phyloP scores from a whole-genome alignment of 208 protist species.

The Entamoeba histolytica region DNA sequence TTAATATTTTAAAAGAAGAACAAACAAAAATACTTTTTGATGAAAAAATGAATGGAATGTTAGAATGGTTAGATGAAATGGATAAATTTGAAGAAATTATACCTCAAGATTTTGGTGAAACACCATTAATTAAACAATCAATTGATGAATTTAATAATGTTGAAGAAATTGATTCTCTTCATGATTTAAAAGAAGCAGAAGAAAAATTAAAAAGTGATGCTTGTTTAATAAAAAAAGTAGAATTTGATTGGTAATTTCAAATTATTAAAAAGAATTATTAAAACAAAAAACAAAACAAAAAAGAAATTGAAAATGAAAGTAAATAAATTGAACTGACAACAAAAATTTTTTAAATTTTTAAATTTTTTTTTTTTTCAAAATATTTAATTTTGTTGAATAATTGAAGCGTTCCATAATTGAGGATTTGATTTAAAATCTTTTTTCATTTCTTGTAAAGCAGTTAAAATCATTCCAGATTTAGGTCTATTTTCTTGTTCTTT shows the following conservation, averaged over 20 bases:
- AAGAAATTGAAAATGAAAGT: no score
- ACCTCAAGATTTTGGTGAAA: not conserved
- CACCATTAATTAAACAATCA: not conserved
- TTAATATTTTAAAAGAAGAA: not conserved
- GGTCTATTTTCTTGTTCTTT: not conserved
- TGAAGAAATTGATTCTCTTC: not conserved
- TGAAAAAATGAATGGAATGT: not conserved
- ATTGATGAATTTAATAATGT: not conserved
- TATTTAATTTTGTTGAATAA: not conserved
- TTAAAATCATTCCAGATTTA: not conserved
- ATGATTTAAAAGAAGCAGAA: not conserved
- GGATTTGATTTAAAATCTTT: not conserved
- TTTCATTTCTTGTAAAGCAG: not conserved
- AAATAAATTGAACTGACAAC: no score
- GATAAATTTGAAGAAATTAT: not conserved
- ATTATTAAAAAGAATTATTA: no score
- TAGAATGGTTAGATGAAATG: not conserved
- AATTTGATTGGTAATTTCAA: not conserved
- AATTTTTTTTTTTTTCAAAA: no score
- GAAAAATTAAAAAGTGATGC: not conserved
- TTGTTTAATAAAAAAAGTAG: not conserved
- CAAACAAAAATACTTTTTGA: not conserved
- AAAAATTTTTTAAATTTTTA: no score
- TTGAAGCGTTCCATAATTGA: not conserved
- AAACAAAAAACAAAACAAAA: no score